These are phyloP conservation scores for Conticribra weissflogii DNA, from an alignment of 108 stramenopile species.

Conservation along the genomic window DNA sequence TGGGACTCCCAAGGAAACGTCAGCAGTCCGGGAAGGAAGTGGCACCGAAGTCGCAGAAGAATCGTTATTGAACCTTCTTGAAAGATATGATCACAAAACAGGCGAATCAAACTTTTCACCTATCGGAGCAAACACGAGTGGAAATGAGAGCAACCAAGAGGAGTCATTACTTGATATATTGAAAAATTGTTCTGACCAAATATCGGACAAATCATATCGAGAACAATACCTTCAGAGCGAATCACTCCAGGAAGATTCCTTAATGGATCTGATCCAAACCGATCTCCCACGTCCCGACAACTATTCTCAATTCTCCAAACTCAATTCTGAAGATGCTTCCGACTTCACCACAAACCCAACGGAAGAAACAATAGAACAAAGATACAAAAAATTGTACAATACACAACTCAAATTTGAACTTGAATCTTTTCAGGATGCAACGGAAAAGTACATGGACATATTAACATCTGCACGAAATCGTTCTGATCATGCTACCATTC, in stretches of 20 bases:
- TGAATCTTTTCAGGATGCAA: constrained; percentile 73
- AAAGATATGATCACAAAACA: neutral
- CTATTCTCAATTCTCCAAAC: no score
- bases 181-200: neutral
- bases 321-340: constrained; percentile 9
- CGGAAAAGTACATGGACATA: constrained; percentile 55
- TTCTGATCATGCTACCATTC: constrained; percentile 67
- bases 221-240: neutral
- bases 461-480: constrained; percentile 68
- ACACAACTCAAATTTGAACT: constrained; percentile 81
- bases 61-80: constrained; percentile 26
- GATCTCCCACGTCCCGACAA: no score
- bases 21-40: neutral
- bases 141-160: neutral
- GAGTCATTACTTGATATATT: constrained; percentile 6
- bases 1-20: no score
- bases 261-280: neutral
- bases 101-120: constrained; percentile 5
- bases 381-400: constrained; percentile 31
- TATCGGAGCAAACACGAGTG: neutral
- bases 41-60: constrained; percentile 1
- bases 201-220: neutral
- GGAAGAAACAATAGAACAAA: constrained; percentile 3
- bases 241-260: neutral
- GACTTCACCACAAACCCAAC: constrained; percentile 26